Evolutionary conservation across 2,329 filamentous ascomycete species (phyloP), one percentile per base, ranked within the genome.

Genomic region (Chaetomiaceae sp.): DNA sequence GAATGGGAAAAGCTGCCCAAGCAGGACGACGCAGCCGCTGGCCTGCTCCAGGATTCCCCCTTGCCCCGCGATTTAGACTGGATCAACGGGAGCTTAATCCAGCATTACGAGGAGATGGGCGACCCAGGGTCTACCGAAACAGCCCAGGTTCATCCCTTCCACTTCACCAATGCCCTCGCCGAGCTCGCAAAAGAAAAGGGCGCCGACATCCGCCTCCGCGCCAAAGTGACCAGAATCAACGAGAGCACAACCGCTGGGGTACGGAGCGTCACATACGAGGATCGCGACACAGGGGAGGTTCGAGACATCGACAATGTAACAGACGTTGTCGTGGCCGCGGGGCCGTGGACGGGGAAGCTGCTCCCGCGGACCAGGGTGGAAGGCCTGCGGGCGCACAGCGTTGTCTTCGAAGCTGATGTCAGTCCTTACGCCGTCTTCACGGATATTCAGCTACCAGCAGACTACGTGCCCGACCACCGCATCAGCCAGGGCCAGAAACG

Each of bases 71-170:
- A 95, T 56, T 73, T 97, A 12, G 86, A 96, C 67, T 99, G 91
- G 90, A 75, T 97, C 37, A 81, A 87, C 46, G 70, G 77, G 1
- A 80, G 84, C 4, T 72, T 83, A 2, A 70, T 95, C 19, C 72
- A 73, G 47, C 74, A 75, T 17, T 97, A 95, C 69, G 82, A 88
- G 30, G 82, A 86, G 64, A 96, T 97, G 89, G 89, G 89, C 20
- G 58, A 64, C 1, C 71, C 73, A 2, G 84, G 82, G 3, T 81
- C 83, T 0, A 78, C 77, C 1, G 87, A 89, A 55, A 97, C 93
- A 1, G 88, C 93, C 0, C 93, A 99, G 69, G 92, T 97, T 3
- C 92, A 99, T 63, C 93, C 93, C 0, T 87, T 85, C 55, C 83
- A 89, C 39, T 97, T 99, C 65, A 97, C 93, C 0, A 92, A 82